phyloP scores from a whole-genome alignment of 2,329 filamentous ascomycete species.

The Dactylellina drechsleri region DNA sequence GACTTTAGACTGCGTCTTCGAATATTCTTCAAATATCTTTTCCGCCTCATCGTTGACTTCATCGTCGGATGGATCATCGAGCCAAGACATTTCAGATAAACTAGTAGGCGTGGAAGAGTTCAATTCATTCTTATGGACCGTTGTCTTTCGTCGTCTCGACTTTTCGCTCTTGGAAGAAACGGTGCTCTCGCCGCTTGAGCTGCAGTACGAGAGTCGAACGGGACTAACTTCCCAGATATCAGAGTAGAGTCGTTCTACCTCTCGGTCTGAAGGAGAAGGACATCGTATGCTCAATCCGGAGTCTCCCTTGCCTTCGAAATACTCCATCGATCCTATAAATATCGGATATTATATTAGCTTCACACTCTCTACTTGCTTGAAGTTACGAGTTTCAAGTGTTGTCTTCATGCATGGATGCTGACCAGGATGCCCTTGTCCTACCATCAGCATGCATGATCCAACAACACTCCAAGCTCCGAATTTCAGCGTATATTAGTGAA shows the following conservation, averaged over 20 bases:
- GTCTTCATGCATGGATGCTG: conserved; percentile 19
- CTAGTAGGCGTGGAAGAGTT: conserved; percentile 28
- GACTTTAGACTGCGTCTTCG: not conserved
- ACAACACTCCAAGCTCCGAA: conserved; percentile 10
- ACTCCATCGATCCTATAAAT: conserved; percentile 1
- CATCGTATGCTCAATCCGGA: conserved; percentile 15
- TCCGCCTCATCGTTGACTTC: conserved; percentile 51
- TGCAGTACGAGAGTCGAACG: conserved; percentile 38
- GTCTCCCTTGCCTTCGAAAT: conserved; percentile 21
- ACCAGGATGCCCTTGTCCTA: not conserved
- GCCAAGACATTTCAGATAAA: conserved; percentile 47
- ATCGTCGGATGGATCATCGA: conserved; percentile 48
- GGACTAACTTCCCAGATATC: conserved; percentile 46
- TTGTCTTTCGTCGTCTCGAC: conserved; percentile 39
- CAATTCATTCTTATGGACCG: conserved; percentile 39
- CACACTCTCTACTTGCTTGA: conserved; percentile 3
- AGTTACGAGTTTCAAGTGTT: conserved; percentile 6
- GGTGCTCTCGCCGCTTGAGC: conserved; percentile 43
- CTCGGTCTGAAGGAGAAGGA: conserved; percentile 24
- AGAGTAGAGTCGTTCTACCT: conserved; percentile 46
- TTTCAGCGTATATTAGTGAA: not conserved
- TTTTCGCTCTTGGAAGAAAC: conserved; percentile 29
- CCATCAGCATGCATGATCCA: conserved; percentile 6
- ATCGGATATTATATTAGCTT: not conserved
- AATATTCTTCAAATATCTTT: conserved; percentile 49